Evolutionary conservation across 192 early-diverging fungal genomes (phyloP).

Genomic region (Backusella sp.): DNA sequence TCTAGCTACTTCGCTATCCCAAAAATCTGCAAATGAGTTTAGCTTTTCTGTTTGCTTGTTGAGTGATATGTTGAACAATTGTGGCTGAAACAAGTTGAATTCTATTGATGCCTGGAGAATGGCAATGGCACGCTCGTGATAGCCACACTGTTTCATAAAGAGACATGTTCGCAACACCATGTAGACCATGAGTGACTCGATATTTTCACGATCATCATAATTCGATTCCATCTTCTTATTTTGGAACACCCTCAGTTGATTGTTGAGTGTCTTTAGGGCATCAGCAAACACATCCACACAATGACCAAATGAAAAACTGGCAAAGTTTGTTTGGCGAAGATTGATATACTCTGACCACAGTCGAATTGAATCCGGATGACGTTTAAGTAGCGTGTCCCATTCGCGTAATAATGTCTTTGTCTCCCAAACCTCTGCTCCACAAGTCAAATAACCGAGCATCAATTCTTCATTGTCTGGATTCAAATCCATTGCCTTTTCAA

Average conservation of each 20-base stretch:
- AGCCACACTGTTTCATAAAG: constrained; percentile 57
- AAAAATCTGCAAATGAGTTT: constrained; percentile 43
- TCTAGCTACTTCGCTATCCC: constrained; percentile 53
- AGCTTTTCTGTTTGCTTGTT: constrained; percentile 38
- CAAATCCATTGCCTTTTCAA: constrained; percentile 49
- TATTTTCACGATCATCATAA: constrained; percentile 27
- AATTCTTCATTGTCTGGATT: constrained; percentile 48
- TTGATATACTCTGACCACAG: constrained; percentile 60
- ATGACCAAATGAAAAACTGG: constrained; percentile 47
- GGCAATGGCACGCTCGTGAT: constrained; percentile 46
- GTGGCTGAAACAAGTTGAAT: constrained; percentile 41
- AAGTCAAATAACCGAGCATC: constrained; percentile 45
- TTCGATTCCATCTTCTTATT: background rate
- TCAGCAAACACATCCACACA: constrained; percentile 47
- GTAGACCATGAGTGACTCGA: constrained; percentile 53
- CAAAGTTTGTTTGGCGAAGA: constrained; percentile 52
- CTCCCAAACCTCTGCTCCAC: constrained; percentile 45
- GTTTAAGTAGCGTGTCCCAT: constrained; percentile 50
- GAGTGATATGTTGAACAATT: constrained; percentile 12
- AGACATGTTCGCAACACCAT: constrained; percentile 44
- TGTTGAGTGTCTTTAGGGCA: constrained; percentile 26
- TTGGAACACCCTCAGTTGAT: background rate
- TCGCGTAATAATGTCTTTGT: constrained; percentile 41
- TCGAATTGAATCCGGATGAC: constrained; percentile 33
- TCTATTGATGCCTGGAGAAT: constrained; percentile 54